Evolutionary conservation across 768 basidiomycete genomes (phyloP), one percentile per base, ranked within the genome.

Genomic region (Boletus sensibilis): DNA sequence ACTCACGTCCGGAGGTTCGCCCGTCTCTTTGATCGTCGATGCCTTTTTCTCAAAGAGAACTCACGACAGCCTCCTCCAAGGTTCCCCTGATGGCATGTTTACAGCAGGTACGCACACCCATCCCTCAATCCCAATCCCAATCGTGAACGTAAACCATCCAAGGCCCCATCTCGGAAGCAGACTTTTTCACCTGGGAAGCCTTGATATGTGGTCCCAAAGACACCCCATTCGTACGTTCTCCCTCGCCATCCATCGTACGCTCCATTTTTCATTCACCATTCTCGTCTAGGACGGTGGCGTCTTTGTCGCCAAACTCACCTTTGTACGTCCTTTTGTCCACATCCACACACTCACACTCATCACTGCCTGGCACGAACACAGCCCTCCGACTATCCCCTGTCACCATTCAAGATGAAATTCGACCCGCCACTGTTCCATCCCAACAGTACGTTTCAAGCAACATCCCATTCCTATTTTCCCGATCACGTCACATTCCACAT

Each of bases 401-500:
- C 92, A 50, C 97, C 97, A 20, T 98, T 98, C 86, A 98, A 94
- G 78, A 98, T 99, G 97, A 93, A 84, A 68, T 99, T 99, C 66
- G 94, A 98, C 43, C 97, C 97, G 4, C 95, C 96, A 3, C 72
- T 99, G 53, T 91, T 98, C 74, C 97, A 99, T 74, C 97, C 97
- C 18, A 99, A 99, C 72, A 90, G 97, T 96, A 63, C 73, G 90
- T 75, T 25, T 25, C 25, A 3, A 2, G 25, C 5, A 25, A 3
- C 25, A 27, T 6, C 25, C 25, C 4, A 27, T 27, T 27, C 25
- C 25, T 27, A 4, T 27, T 27, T n/a, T n/a, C n/a, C n/a, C n/a
- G 25, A 27, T 27, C 27, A 29, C 27, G 27, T 29, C 27, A 29
- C 27, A 29, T 29, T 29, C 23, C 18, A 3, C 23, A n/a, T 54